phyloP scores from a whole-genome alignment of 2,329 filamentous ascomycete species.

The Ophiocordyceps camponoti-leonardi region DNA sequence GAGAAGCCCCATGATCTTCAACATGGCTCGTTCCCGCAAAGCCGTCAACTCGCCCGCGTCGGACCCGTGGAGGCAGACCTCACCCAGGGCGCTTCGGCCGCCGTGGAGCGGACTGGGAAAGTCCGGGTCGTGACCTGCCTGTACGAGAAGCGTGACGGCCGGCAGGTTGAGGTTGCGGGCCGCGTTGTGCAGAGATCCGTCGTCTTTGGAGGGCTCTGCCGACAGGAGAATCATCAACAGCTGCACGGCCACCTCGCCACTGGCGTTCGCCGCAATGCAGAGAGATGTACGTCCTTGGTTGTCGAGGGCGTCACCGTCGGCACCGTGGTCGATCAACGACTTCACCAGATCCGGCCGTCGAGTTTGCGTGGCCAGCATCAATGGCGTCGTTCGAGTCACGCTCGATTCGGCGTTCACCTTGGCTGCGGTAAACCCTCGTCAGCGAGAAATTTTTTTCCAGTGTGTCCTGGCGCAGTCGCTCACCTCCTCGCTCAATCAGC shows the following conservation, averaged over 20 bases:
- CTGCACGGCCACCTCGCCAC: slow-evolving; percentile 32
- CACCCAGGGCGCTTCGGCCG: slow-evolving; percentile 45
- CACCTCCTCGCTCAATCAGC: slow-evolving; percentile 29
- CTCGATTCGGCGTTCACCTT: slow-evolving; percentile 39
- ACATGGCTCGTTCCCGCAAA: slow-evolving; percentile 33
- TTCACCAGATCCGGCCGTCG: slow-evolving; percentile 40
- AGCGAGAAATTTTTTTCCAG: not conserved
- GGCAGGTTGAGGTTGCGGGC: slow-evolving; percentile 39
- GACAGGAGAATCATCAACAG: slow-evolving; percentile 38
- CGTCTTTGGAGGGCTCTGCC: slow-evolving; percentile 39
- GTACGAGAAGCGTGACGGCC: slow-evolving; percentile 37
- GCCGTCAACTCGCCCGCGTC: slow-evolving; percentile 24
- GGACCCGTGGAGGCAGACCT: slow-evolving; percentile 41
- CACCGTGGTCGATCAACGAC: slow-evolving; percentile 36
- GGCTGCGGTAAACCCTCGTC: slow-evolving; percentile 17
- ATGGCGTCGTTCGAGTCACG: slow-evolving; percentile 33
- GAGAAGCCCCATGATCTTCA: slow-evolving; percentile 37
- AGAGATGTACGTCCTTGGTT: slow-evolving; percentile 39
- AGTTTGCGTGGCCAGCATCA: slow-evolving; percentile 41
- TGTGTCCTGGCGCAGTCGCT: slow-evolving; percentile 4
- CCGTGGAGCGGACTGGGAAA: slow-evolving; percentile 45
- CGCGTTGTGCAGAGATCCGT: slow-evolving; percentile 51
- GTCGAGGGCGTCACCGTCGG: slow-evolving; percentile 42
- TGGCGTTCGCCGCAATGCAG: slow-evolving; percentile 38
- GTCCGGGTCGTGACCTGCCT: slow-evolving; percentile 44